phyloP scores from a whole-genome alignment of 192 early-diverging fungal species.

The Rhizophagus prolifer region DNA sequence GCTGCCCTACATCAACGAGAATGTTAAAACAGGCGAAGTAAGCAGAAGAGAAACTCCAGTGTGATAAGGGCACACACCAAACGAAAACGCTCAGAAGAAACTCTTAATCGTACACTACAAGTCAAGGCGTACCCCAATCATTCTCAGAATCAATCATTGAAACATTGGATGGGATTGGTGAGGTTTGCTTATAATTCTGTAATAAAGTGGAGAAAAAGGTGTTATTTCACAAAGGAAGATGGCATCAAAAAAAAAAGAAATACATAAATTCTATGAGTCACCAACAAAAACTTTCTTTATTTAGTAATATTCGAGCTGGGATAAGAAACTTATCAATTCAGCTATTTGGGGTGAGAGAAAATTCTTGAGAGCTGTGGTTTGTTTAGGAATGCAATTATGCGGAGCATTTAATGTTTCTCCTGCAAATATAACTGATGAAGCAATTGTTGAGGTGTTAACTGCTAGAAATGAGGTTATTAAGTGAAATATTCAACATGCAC shows the following conservation, averaged over 20 bases:
- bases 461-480: background rate
- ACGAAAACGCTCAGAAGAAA: background rate
- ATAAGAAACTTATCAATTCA: background rate
- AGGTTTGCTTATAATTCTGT: background rate
- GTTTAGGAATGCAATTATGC: background rate
- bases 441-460: background rate
- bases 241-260: no score
- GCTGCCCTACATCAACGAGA: background rate
- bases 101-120: background rate
- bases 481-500: no score
- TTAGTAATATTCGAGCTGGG: no score
- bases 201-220: no score
- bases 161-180: background rate
- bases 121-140: background rate
- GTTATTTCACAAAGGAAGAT: no score
- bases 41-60: background rate
- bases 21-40: background rate
- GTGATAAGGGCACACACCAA: no score
- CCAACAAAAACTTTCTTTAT: no score
- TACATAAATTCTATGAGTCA: no score
- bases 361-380: background rate
- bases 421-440: conserved; percentile 1
- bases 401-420: background rate
- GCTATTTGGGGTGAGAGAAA: background rate
- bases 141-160: background rate